phyloP scores from a whole-genome alignment of 2,329 filamentous ascomycete genomes.

The Aureobasidium subglaciale region DNA sequence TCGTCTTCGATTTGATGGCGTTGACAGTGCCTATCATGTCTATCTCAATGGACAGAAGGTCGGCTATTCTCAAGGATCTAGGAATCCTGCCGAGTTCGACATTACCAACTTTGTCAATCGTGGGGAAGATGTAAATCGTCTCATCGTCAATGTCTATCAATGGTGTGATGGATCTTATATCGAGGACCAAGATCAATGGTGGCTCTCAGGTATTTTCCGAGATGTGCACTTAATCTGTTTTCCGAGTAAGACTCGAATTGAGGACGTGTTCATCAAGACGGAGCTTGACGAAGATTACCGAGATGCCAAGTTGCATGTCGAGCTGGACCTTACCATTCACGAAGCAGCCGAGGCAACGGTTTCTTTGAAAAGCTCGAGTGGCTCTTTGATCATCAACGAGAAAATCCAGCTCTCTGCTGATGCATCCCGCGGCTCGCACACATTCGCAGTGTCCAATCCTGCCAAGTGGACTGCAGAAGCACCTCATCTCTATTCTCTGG shows the following conservation, averaged over 20 bases:
- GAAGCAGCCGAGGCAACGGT: constrained; percentile 19
- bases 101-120: constrained; percentile 46
- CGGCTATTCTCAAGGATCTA: constrained; percentile 61
- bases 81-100: constrained; percentile 65
- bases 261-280: constrained; percentile 53
- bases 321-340: constrained; percentile 37
- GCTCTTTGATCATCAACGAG: not conserved
- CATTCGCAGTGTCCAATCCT: constrained; percentile 42
- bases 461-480: constrained; percentile 64
- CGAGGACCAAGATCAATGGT: constrained; percentile 48
- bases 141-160: constrained; percentile 62
- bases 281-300: constrained; percentile 46
- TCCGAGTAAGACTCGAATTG: constrained; percentile 43
- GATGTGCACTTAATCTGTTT: constrained; percentile 58
- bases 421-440: not conserved
- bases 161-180: constrained; percentile 64
- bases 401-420: constrained; percentile 28
- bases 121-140: constrained; percentile 41
- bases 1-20: constrained; percentile 61
- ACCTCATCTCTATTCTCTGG: constrained; percentile 53
- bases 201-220: constrained; percentile 50
- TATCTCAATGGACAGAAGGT: constrained; percentile 59
- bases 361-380: not conserved
- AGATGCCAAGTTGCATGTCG: constrained; percentile 45
- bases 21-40: constrained; percentile 64